phyloP scores from a whole-genome alignment of 129 eudicot genomes.

The Chrysanthemum makinoi region DNA sequence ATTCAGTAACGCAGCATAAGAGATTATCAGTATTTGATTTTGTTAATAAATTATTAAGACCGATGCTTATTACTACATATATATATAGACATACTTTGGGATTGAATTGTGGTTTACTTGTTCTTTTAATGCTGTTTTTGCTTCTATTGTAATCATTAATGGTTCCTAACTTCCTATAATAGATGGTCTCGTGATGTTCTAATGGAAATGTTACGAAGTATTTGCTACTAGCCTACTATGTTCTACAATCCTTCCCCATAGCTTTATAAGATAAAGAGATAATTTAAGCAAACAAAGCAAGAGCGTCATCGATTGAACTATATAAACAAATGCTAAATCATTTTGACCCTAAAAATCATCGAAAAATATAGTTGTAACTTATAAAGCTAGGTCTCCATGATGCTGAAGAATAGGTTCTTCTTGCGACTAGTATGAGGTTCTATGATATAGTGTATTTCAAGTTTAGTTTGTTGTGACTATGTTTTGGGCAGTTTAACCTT shows the following conservation, averaged over 20 bases:
- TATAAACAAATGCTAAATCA: no score
- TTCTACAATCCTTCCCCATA: no score
- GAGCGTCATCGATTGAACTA: no score
- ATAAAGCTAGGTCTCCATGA: slow-evolving; percentile 1
- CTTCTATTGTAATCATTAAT: neutral
- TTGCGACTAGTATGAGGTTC: slow-evolving; percentile 8
- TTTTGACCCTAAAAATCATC: neutral
- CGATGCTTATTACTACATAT: neutral
- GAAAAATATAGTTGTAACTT: neutral
- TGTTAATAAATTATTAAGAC: neutral
- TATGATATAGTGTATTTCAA: slow-evolving; percentile 8
- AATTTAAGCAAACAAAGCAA: no score
- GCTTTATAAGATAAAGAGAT: no score
- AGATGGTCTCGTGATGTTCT: neutral
- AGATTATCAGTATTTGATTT: neutral
- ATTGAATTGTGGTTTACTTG: neutral
- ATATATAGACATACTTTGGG: neutral
- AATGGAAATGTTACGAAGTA: neutral
- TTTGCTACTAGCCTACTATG: slow-evolving; percentile 19
- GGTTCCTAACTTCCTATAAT: neutral
- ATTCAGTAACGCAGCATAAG: neutral
- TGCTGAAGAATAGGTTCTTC: neutral
- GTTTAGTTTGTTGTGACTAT: neutral
- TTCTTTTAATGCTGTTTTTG: slow-evolving; percentile 4
- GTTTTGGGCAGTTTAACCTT: slow-evolving; percentile 1